A percentile compares a stretch with the other conserved stretches of the same genome.
Conservation (phyloP, 73 alveolate species). For the Paramecium octaurelia region DNA sequence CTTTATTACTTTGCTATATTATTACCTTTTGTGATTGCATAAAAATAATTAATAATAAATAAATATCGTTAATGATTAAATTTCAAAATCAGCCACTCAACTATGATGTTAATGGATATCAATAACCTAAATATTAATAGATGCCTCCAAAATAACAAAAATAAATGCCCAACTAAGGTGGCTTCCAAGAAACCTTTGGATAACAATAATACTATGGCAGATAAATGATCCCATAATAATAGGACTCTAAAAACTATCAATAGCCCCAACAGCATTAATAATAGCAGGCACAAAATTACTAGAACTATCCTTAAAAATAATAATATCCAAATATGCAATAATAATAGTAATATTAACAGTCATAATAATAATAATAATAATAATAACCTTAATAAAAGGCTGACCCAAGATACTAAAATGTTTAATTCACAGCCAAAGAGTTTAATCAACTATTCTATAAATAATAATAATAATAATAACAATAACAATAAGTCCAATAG, state of each 20-base stretch:
- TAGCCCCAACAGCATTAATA: not conserved
- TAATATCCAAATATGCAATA: not conserved
- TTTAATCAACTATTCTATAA: not conserved
- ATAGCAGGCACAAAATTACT: not conserved
- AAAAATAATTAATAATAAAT: not conserved
- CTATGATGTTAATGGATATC: not conserved
- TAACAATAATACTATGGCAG: not conserved
- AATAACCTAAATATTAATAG: not conserved
- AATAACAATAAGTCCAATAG: not conserved
- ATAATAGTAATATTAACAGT: not conserved
- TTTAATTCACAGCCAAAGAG: slow-evolving; percentile 5
- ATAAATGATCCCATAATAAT: not conserved
- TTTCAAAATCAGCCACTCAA: not conserved
- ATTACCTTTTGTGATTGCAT: not conserved
- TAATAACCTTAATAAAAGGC: not conserved
- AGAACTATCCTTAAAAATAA: not conserved
- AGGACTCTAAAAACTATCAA: not conserved
- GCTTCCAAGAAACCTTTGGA: not conserved
- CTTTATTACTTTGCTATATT: not conserved
- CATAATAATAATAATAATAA: not conserved
- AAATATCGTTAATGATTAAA: slow-evolving; percentile 26
- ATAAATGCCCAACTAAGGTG: not conserved
- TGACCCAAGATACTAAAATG: not conserved
- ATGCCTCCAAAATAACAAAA: not conserved
- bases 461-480: not conserved